Base-by-base conservation (phyloP, 1,284 basidiomycete species). In the Fomitopsis betulina region DNA sequence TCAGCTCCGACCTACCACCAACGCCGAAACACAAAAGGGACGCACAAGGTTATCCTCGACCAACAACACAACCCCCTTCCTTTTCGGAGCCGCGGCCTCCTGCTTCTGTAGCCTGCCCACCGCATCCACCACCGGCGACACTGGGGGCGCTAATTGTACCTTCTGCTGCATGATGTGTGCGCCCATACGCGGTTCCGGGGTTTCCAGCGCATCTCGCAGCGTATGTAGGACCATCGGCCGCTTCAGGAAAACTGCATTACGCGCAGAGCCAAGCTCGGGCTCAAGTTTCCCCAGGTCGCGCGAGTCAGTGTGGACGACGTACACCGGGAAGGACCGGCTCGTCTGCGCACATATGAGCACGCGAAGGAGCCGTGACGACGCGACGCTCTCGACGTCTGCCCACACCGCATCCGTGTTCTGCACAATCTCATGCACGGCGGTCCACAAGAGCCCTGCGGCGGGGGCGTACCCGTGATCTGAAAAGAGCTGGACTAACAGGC, bases 1-100 rank as follows among this genome's bases (percentile, higher is more conserved):
- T 42, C 32, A 6, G 43, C 5, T 37, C 35, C 2, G 35, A 7
- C n/a, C 33, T 39, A n/a, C n/a, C n/a, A 33, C 7, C 25, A 9
- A 30, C 27, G n/a, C 39, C 15, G 27, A 21, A n/a, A n/a, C n/a
- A 47, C 38, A 40, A 23, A 30, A 3, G 7, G 2, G 15, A 51
- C 54, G 27, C 45, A 67, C 69, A 62, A 65, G 27, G 53, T 70
- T 70, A 56, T 70, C 69, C 40, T 70, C 69, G 1, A 70, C 69
- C 2, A 70, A 56, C n/a, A 70, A 59, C 15, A 70, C 58, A 37
- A 54, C 63, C 35, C 58, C 55, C 39, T 43, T 55, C 47, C 32
- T 40, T 32, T 35, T 37, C 52, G 39, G 32, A 6, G 50, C 25
- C 19, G 32, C n/a, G 21, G 8, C 50, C 47, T n/a, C n/a, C n/a